These are phyloP conservation scores for Umbellularia californica DNA, from an alignment of 164 flowering plant genomes.

Conservation along the genomic window DNA sequence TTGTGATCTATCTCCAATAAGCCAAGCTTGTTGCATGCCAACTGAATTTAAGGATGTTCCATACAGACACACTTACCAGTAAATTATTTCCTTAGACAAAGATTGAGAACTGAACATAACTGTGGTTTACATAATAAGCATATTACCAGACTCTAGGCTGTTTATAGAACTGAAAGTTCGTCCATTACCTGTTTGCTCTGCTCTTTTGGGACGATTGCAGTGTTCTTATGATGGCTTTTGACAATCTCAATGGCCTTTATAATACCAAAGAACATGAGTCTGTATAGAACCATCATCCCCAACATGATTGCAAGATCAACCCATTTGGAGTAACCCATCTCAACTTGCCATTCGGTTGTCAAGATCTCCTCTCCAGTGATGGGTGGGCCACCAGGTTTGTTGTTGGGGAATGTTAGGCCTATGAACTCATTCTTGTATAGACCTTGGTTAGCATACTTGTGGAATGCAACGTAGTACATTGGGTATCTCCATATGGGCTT, in stretches of 20 bases:
- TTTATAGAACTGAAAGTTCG: background rate
- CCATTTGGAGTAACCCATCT: conserved; percentile 50
- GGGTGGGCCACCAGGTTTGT: conserved; percentile 11
- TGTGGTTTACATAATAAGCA: too few species aligned
- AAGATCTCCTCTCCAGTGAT: conserved; percentile 32
- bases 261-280: conserved; percentile 35
- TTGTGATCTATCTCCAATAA: too few species aligned
- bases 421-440: conserved; percentile 46
- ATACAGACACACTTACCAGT: too few species aligned
- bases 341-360: conserved; percentile 34
- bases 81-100: too few species aligned
- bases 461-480: conserved; percentile 43
- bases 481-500: conserved; percentile 59
- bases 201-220: background rate
- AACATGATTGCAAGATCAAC: conserved; percentile 40
- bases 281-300: conserved; percentile 46
- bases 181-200: conserved; percentile 3
- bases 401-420: conserved; percentile 28
- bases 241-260: conserved; percentile 37
- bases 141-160: too few species aligned
- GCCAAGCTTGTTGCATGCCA: too few species aligned
- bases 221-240: conserved; percentile 26
- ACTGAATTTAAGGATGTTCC: too few species aligned
- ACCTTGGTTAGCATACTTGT: conserved; percentile 44
- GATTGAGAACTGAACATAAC: too few species aligned